These are phyloP conservation scores for Talaromyces piceae DNA, from an alignment of 2,329 filamentous ascomycete genomes.

Conservation along the genomic window DNA sequence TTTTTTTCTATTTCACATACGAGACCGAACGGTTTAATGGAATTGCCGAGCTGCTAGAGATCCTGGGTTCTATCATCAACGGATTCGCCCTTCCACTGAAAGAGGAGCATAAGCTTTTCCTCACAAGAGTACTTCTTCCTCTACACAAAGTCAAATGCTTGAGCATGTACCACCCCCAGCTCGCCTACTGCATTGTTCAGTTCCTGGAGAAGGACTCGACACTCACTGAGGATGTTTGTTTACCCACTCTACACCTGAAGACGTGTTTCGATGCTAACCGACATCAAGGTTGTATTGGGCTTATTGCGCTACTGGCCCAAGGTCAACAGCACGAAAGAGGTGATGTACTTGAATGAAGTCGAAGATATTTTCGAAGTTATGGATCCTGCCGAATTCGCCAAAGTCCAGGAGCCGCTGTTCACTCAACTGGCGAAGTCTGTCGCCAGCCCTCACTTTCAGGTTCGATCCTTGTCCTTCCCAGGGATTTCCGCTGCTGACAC, in stretches of 20 bases:
- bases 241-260: neutral
- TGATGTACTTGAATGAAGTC: conserved; percentile 99
- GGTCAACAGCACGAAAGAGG: conserved; percentile 98
- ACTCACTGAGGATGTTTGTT: conserved; percentile 82
- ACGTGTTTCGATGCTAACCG: neutral
- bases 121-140: conserved; percentile 85
- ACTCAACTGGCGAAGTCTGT: conserved; percentile 97
- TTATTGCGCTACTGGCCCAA: conserved; percentile 97
- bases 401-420: conserved; percentile 96
- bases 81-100: conserved; percentile 94
- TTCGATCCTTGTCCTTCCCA: conserved; percentile 22
- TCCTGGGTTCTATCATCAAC: conserved; percentile 97
- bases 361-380: conserved; percentile 99
- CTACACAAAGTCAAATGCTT: conserved; percentile 97
- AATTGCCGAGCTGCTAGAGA: conserved; percentile 92
- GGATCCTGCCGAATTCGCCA: conserved; percentile 97
- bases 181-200: conserved; percentile 98
- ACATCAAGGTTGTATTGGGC: conserved; percentile 72
- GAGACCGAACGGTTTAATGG: conserved; percentile 98
- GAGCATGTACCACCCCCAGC: conserved; percentile 98
- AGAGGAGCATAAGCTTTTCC: conserved; percentile 96
- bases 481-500: conserved; percentile 12
- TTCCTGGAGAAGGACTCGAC: conserved; percentile 97
- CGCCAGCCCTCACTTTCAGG: conserved; percentile 95
- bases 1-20: conserved; percentile 99